Evolutionary conservation across 2,329 filamentous ascomycete species (phyloP).

Genomic region (Sporothrix phasma): DNA sequence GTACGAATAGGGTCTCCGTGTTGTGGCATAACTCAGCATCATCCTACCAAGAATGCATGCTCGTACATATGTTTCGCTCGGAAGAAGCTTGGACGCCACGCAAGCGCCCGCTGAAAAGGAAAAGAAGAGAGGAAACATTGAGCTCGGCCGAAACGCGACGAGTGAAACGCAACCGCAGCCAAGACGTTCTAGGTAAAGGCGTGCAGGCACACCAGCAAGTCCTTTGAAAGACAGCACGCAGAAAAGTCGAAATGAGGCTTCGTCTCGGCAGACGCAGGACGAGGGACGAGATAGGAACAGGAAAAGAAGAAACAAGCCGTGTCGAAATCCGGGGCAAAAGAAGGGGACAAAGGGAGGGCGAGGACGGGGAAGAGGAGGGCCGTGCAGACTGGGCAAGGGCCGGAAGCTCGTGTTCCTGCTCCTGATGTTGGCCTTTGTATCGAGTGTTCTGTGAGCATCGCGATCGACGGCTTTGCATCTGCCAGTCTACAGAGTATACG

Average conservation of each 20-base stretch:
- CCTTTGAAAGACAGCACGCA: neutral
- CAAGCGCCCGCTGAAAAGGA: neutral
- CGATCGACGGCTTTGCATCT: neutral
- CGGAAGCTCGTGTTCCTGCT: neutral
- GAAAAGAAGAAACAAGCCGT: constrained; percentile 3
- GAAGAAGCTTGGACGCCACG: neutral
- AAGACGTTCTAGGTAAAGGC: neutral
- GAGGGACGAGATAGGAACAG: neutral
- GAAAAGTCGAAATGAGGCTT: no score
- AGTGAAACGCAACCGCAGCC: neutral
- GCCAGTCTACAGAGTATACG: neutral
- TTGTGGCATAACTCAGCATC: neutral
- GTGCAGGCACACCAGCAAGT: neutral
- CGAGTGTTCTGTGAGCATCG: neutral
- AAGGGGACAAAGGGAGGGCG: neutral
- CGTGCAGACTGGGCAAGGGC: neutral
- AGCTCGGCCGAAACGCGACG: neutral
- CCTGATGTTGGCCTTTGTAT: neutral
- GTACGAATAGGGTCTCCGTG: neutral
- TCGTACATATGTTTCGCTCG: neutral
- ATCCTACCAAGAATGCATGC: neutral
- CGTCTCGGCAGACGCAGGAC: neutral
- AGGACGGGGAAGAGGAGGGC: neutral
- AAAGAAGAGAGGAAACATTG: neutral
- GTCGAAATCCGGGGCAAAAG: constrained; percentile 11